Percentiles rank a stretch among this genome's conserved stretches.
Conservation (phyloP, 257 asterid genomes). For the Thymus mandschuricus region DNA sequence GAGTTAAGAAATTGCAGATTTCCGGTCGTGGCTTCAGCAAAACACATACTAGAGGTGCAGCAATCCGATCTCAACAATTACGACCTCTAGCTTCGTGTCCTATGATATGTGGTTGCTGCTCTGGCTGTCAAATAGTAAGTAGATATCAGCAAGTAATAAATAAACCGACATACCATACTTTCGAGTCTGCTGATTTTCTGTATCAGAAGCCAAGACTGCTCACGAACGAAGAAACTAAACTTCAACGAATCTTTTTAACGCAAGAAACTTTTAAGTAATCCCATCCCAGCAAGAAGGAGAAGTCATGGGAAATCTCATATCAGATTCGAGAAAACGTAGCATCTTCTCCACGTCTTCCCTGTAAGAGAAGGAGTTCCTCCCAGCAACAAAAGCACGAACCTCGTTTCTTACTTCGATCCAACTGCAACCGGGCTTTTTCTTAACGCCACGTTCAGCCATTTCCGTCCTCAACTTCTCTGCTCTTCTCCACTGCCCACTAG, state of each 20-base stretch:
- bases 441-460: conserved; percentile 59
- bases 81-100: too few relatives aligned
- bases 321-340: conserved; percentile 48
- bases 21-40: too few relatives aligned
- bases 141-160: neutral
- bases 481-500: conserved; percentile 74
- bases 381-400: conserved; percentile 57
- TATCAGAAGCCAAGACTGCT: conserved; percentile 1
- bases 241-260: too few relatives aligned
- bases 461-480: conserved; percentile 59
- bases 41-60: too few relatives aligned
- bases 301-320: conserved; percentile 48
- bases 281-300: conserved; percentile 31
- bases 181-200: conserved; percentile 6
- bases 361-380: conserved; percentile 33
- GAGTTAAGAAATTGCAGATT: too few relatives aligned
- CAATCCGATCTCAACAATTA: too few relatives aligned
- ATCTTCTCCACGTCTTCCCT: conserved; percentile 44
- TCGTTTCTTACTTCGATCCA: conserved; percentile 67
- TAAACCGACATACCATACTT: neutral
- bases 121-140: too few relatives aligned
- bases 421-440: conserved; percentile 68
- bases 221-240: neutral
- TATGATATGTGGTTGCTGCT: too few relatives aligned
- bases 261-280: neutral